These are phyloP conservation scores for Mortierella sp. DNA, from an alignment of 371 early-diverging fungal species.

Conservation along the genomic window DNA sequence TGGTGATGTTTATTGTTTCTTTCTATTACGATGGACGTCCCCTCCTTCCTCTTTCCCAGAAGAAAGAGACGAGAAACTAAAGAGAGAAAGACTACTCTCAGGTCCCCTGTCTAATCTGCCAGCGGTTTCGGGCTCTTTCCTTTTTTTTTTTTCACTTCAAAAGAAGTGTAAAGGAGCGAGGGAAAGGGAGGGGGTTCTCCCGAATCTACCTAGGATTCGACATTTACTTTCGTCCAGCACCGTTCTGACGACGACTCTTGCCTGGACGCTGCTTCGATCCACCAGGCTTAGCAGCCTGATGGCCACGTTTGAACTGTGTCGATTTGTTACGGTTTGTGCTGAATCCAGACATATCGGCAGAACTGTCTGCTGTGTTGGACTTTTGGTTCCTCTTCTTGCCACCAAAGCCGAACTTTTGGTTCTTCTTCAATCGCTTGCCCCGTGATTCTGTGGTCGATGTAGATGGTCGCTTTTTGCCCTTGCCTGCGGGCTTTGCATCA, in stretches of 20 bases:
- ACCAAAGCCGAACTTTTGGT: conserved; percentile 87
- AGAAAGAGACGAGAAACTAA: no score
- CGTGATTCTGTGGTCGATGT: conserved; percentile 53
- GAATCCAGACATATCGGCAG: conserved; percentile 78
- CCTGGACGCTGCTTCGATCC: conserved; percentile 48
- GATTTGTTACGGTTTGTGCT: conserved; percentile 71
- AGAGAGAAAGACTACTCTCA: no score
- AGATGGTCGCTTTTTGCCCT: conserved; percentile 41
- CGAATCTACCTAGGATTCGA: no score
- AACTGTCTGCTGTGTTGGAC: conserved; percentile 83
- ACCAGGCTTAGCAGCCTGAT: conserved; percentile 41
- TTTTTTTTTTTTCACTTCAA: no score
- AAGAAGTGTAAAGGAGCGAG: no score
- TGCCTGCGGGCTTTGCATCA: conserved; percentile 29
- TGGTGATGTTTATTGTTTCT: no score
- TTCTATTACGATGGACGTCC: no score
- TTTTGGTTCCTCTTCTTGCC: conserved; percentile 85
- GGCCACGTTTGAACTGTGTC: conserved; percentile 48
- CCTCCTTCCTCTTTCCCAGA: no score
- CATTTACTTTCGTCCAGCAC: conserved; percentile 34
- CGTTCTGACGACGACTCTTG: conserved; percentile 53
- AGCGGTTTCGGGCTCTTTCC: no score
- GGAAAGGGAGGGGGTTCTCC: no score
- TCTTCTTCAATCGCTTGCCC: conserved; percentile 53
- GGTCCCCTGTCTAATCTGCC: no score